These are phyloP conservation scores for Suillus bovinus DNA, from an alignment of 768 basidiomycete species.

Conservation along the genomic window DNA sequence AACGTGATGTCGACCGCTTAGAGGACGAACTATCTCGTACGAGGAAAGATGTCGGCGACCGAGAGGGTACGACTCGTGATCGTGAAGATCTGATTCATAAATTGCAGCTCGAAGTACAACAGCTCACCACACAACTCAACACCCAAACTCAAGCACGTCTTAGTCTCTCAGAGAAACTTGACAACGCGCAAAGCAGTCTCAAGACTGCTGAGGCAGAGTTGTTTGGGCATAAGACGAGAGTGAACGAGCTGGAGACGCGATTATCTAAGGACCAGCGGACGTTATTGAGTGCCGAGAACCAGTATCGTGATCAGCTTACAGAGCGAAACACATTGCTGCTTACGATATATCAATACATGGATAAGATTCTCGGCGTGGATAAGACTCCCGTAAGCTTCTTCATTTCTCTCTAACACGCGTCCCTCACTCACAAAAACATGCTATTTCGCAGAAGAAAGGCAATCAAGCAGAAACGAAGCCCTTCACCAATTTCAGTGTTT, in stretches of 20 bases:
- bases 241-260: conserved; percentile 76
- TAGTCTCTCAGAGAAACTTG: conserved; percentile 89
- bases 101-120: conserved; percentile 77
- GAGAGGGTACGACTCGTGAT: conserved; percentile 65
- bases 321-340: conserved; percentile 90
- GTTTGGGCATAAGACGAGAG: conserved; percentile 54
- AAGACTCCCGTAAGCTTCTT: conserved; percentile 68
- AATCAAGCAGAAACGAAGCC: conserved; percentile 84
- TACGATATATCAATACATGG: conserved; percentile 94
- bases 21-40: conserved; percentile 79
- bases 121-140: conserved; percentile 76
- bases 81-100: conserved; percentile 74
- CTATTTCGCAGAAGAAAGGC: conserved; percentile 61
- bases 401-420: background rate
- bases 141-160: conserved; percentile 86
- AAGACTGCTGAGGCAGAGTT: conserved; percentile 72
- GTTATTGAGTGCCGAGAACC: conserved; percentile 67
- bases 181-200: conserved; percentile 58
- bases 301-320: conserved; percentile 89
- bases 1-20: conserved; percentile 77
- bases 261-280: conserved; percentile 81
- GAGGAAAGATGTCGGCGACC: conserved; percentile 65
- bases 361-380: conserved; percentile 89
- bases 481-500: conserved; percentile 90
- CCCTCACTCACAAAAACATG: background rate